Base-by-base conservation (phyloP, 192 early-diverging fungal species). In the Gaertneriomyces sp. region DNA sequence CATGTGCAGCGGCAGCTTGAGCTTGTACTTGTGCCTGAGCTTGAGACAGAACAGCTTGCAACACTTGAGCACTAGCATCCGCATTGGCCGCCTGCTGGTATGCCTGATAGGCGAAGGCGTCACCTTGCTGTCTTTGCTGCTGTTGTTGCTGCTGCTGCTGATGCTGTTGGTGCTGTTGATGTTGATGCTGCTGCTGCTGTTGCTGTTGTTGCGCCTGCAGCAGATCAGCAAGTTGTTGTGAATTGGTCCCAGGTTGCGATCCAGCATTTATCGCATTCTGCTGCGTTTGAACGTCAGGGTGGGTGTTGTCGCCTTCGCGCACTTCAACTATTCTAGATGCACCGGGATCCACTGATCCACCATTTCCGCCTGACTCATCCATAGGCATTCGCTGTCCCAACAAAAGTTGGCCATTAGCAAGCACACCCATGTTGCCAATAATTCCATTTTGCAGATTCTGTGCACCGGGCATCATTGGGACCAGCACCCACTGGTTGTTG, bases 1-100 rank as follows among this genome's bases (percentile, higher is more conserved):
- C 58, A 11, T 60, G 59, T 20, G 59, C 54, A 2, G 54, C 54
- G 1, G 54, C 25, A 11, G 54, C 59, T 60, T 60, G 59, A 20
- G 38, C 59, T 16, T 60, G 59, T 10, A 45, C 59, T 60, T 60
- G 59, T n/a, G 11, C 14, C 43, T 60, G 38, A 17, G 39, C 40
- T 14, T 60, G 59, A n/a, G 39, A 43, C 12, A 45, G 59, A 14
- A 45, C 16, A 0, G 39, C 14, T 45, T 33, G 20, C 4, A 56
- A 33, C 16, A 56, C 39, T 16, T 16, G 19, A 9, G 16, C 12
- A 56, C 33, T 39, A n/a, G 54, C 54, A 38, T 56, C 54, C 38
- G 17, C 20, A 25, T 16, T 39, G 14, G 19, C 54, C 12, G 54
- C 54, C 38, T 56, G 54, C 8, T 56, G 54, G 54, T 56, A 56